phyloP scores from a whole-genome alignment of 352 stramenopile genomes.

The Phytophthora constricta region DNA sequence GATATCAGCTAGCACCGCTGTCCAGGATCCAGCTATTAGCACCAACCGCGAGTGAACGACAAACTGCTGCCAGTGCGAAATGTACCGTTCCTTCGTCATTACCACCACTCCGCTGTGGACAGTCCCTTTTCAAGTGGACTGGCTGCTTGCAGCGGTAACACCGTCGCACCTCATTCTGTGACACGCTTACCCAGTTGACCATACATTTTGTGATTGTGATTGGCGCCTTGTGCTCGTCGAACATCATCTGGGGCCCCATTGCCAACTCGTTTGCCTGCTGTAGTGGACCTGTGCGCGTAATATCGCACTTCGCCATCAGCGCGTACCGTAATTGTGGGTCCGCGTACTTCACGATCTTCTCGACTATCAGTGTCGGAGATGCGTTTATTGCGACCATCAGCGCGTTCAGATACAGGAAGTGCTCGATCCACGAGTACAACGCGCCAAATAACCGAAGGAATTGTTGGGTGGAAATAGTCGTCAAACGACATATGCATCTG shows the following conservation, averaged over 20 bases:
- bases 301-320: slow-evolving; percentile 20
- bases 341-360: slow-evolving; percentile 24
- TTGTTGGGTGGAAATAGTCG: slow-evolving; percentile 10
- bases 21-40: slow-evolving; percentile 3
- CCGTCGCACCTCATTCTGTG: no score
- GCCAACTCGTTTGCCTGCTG: slow-evolving; percentile 13
- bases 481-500: slow-evolving; percentile 5
- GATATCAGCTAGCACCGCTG: slow-evolving; percentile 9
- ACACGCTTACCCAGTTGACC: neutral
- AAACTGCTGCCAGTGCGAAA: neutral
- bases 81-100: neutral
- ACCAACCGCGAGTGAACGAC: neutral
- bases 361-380: slow-evolving; percentile 1
- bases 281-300: neutral
- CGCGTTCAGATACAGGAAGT: slow-evolving; percentile 17
- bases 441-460: neutral
- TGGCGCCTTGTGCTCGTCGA: neutral
- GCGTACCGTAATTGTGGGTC: slow-evolving; percentile 1
- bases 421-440: slow-evolving; percentile 1
- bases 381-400: neutral
- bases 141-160: no score
- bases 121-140: slow-evolving; percentile 1
- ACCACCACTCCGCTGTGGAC: neutral
- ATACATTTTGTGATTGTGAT: neutral
- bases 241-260: neutral